Percentiles rank a stretch among this genome's conserved stretches.
Conservation (phyloP, 1,284 basidiomycete species). For the Vanrija pseudolonga region DNA sequence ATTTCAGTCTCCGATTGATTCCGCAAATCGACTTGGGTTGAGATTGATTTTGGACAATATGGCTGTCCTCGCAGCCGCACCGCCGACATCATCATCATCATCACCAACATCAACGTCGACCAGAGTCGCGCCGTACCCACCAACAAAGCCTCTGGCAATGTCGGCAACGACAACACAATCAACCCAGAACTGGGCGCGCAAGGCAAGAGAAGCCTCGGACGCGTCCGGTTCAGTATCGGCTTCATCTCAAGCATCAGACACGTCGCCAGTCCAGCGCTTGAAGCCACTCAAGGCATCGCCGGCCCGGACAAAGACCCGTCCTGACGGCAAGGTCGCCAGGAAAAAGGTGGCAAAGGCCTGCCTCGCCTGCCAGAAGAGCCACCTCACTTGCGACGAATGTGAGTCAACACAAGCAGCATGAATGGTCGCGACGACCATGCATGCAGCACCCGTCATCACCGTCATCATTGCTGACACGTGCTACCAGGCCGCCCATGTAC, state of each 20-base stretch:
- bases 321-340: conserved; percentile 58
- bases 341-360: conserved; percentile 62
- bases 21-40: no score
- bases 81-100: no score
- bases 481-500: conserved; percentile 85
- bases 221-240: conserved; percentile 4
- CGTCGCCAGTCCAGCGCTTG: not conserved
- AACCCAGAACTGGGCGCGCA: conserved; percentile 1
- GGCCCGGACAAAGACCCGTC: conserved; percentile 1
- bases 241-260: conserved; percentile 2
- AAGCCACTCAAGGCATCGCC: not conserved
- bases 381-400: conserved; percentile 97
- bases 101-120: no score
- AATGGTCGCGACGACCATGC: not conserved
- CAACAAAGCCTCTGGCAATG: no score
- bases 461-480: not conserved
- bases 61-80: no score
- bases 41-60: no score
- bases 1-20: no score
- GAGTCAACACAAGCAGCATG: no score
- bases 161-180: no score
- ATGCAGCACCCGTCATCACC: conserved; percentile 10
- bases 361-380: conserved; percentile 86
- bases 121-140: no score
- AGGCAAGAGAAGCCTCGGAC: conserved; percentile 9